Base-by-base conservation (phyloP, 192 early-diverging fungal species). In the Lobosporangium transversale region DNA sequence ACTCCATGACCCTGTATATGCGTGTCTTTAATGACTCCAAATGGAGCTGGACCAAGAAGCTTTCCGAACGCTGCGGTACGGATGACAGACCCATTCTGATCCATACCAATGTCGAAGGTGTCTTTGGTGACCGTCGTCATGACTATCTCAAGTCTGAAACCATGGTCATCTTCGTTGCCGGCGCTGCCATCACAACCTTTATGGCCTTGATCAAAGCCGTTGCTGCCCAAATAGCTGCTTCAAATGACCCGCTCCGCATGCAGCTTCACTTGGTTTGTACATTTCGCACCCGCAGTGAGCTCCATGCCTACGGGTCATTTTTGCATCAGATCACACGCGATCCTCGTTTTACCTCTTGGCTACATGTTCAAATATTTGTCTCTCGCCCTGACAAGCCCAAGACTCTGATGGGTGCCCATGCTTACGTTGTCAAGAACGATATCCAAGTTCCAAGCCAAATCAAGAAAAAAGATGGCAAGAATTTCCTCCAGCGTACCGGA, bases 111-210 rank as follows among this genome's bases (percentile, higher is more conserved):
- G 64, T 76, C 30, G 73, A 76, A 21, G 73, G 73, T 52, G 73
- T 76, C 52, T 76, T 76, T 58, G 73, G 73, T 30, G 73, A 76
- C 29, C 73, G 73, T 52, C 73, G 65, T 31, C 73, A 76, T 8
- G 65, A 76, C 15, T 76, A 76, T 26, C 59, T 76, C 33, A 76
- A 76, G 36, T 76, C 73, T 1, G 73, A 76, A 31, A 62, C 59
- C 4, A 67, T 75, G 58, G 45, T 75, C 24, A 75, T 75, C 24
- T 66, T 56, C 50, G 58, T 56, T 33, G 70, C 68, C 35, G 68
- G 68, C 37, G 68, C 68, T 10, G 68, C 68, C 4, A 62, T 70
- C 47, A 70, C 68, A 0, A 70, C 68, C 7, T 70, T 70, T 33
- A 70, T 70, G 68, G 43, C 59, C 10, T 33, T 70, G 7, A 70